phyloP scores from a whole-genome alignment of 78 protist genomes.

The slime mould (Dictyostelium discoideum) region dicty_2.7 NC_007089.4:3871501-3872000 shows the following conservation, averaged over 20 bases:
- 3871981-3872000: neutral
- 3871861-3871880: neutral
- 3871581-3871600: neutral
- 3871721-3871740: neutral
- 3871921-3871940: neutral
- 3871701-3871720: neutral
- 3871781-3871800: neutral
- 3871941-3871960: neutral
- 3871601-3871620: neutral
- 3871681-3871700: neutral
- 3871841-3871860: neutral
- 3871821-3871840: neutral
- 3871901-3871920: neutral
- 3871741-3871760: neutral
- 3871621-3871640: neutral
- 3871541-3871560: neutral
- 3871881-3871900: neutral
- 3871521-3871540: neutral
- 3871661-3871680: neutral
- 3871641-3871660: neutral
- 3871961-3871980: neutral
- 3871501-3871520: neutral
- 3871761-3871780: conserved; percentile 13
- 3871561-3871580: neutral
- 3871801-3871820: neutral